phyloP scores from a whole-genome alignment of 495 filamentous ascomycete genomes.

The Penicilliopsis zonata region DNA sequence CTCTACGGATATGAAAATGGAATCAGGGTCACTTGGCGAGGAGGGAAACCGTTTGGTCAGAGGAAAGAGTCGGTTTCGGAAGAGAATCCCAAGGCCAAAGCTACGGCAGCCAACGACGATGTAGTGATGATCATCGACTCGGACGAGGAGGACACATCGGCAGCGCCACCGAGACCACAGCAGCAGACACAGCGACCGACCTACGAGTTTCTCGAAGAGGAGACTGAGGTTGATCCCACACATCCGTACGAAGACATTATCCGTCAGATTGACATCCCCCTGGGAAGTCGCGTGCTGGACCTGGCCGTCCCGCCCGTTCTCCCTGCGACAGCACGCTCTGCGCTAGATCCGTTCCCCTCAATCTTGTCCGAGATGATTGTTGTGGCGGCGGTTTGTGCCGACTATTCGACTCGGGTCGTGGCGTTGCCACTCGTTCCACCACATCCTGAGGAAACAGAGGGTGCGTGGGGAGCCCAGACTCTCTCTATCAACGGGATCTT shows the following conservation, averaged over 20 bases:
- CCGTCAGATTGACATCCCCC: conserved; percentile 55
- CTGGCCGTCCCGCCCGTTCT: conserved; percentile 47
- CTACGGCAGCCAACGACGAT: conserved; percentile 35
- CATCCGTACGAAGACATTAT: conserved; percentile 42
- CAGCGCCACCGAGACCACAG: conserved; percentile 25
- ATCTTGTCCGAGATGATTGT: conserved; percentile 55
- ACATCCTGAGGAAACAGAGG: conserved; percentile 37
- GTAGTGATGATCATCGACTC: conserved; percentile 69
- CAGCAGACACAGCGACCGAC: conserved; percentile 32
- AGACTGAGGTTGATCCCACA: conserved; percentile 46
- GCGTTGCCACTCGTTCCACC: conserved; percentile 65
- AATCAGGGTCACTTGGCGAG: conserved; percentile 67
- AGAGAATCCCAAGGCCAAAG: conserved; percentile 16
- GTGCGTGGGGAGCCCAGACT: conserved; percentile 48
- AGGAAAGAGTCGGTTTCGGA: conserved; percentile 12
- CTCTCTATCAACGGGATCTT: conserved; percentile 35
- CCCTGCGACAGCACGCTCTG: conserved; percentile 28
- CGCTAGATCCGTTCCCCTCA: conserved; percentile 43
- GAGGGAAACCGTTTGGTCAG: conserved; percentile 53
- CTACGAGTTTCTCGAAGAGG: conserved; percentile 42
- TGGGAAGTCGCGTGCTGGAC: conserved; percentile 49
- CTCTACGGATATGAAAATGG: conserved; percentile 75
- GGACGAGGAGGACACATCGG: conserved; percentile 51
- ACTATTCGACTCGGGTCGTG: conserved; percentile 54
- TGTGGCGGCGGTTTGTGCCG: conserved; percentile 59